These are phyloP conservation scores for Lasiodiplodia citricola DNA, from an alignment of 2,329 filamentous ascomycete species.

Conservation along the genomic window DNA sequence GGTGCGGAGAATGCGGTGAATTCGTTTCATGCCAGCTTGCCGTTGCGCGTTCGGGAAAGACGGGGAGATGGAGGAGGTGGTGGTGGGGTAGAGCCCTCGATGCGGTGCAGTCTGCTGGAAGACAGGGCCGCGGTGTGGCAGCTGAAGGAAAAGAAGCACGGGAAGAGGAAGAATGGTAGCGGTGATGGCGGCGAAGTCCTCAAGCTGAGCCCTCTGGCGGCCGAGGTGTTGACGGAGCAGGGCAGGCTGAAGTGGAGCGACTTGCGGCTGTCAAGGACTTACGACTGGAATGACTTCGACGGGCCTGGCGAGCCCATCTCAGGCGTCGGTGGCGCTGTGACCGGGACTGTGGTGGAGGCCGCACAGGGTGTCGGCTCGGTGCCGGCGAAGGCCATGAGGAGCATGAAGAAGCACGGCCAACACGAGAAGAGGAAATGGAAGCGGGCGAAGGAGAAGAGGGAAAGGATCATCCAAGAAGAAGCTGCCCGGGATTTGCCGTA, in stretches of 20 bases:
- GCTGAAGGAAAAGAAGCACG: constrained; percentile 39
- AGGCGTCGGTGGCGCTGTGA: constrained; percentile 66
- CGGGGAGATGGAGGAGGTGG: background rate
- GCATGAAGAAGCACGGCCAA: constrained; percentile 53
- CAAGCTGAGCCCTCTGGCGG: constrained; percentile 67
- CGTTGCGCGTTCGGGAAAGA: constrained; percentile 41
- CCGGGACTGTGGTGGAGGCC: constrained; percentile 63
- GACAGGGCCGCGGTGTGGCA: constrained; percentile 71
- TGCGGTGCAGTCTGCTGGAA: constrained; percentile 70
- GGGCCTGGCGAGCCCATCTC: constrained; percentile 76
- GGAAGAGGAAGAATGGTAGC: constrained; percentile 47
- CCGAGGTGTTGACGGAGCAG: constrained; percentile 66
- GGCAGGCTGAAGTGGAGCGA: constrained; percentile 68
- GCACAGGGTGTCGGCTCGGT: constrained; percentile 69
- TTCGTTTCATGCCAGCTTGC: constrained; percentile 68
- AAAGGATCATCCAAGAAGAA: background rate
- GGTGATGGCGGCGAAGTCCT: constrained; percentile 39
- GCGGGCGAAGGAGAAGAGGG: constrained; percentile 31
- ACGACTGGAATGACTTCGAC: constrained; percentile 79
- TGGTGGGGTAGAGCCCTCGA: constrained; percentile 42
- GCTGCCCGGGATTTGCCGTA: background rate
- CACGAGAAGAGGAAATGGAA: constrained; percentile 56
- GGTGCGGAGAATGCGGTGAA: constrained; percentile 72
- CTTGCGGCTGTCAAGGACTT: constrained; percentile 67
- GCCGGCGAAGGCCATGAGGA: constrained; percentile 66